These are phyloP conservation scores for Zarea fungicola DNA, from an alignment of 2,329 filamentous ascomycete species.

Conservation along the genomic window DNA sequence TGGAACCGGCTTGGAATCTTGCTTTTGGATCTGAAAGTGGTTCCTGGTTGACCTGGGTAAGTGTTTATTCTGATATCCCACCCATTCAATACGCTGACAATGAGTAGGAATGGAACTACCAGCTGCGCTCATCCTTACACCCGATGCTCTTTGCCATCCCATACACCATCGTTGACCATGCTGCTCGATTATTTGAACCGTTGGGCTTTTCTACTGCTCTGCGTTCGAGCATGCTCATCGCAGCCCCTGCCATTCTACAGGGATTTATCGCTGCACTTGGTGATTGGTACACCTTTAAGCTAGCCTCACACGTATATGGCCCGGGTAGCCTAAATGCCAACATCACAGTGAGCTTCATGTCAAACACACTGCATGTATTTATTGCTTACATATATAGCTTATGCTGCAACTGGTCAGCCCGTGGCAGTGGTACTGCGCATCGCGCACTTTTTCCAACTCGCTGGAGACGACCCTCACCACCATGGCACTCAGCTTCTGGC, in stretches of 20 bases:
- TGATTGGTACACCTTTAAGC: slow-evolving; percentile 84
- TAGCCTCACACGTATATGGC: slow-evolving; percentile 71
- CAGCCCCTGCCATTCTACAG: slow-evolving; percentile 70
- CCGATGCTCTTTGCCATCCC: slow-evolving; percentile 76
- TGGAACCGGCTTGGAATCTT: slow-evolving; percentile 89
- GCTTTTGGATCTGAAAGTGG: slow-evolving; percentile 73
- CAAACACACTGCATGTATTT: neutral
- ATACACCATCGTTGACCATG: slow-evolving; percentile 58
- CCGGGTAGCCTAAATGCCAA: slow-evolving; percentile 56
- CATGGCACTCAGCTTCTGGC: slow-evolving; percentile 76
- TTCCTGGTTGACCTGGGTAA: slow-evolving; percentile 95
- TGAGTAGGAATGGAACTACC: slow-evolving; percentile 80
- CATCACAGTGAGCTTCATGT: slow-evolving; percentile 55
- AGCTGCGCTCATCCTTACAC: slow-evolving; percentile 84
- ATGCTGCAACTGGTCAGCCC: slow-evolving; percentile 40
- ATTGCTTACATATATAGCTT: slow-evolving; percentile 22
- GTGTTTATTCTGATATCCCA: slow-evolving; percentile 22
- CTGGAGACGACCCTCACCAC: slow-evolving; percentile 85
- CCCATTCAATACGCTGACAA: slow-evolving; percentile 15
- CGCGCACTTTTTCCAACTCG: slow-evolving; percentile 89
- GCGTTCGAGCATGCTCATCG: slow-evolving; percentile 63
- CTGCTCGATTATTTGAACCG: slow-evolving; percentile 47
- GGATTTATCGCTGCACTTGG: slow-evolving; percentile 69
- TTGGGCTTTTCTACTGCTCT: slow-evolving; percentile 41
- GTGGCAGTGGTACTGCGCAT: slow-evolving; percentile 96